phyloP scores from a whole-genome alignment of 306 rosid genomes.

The Corylus americana region DNA sequence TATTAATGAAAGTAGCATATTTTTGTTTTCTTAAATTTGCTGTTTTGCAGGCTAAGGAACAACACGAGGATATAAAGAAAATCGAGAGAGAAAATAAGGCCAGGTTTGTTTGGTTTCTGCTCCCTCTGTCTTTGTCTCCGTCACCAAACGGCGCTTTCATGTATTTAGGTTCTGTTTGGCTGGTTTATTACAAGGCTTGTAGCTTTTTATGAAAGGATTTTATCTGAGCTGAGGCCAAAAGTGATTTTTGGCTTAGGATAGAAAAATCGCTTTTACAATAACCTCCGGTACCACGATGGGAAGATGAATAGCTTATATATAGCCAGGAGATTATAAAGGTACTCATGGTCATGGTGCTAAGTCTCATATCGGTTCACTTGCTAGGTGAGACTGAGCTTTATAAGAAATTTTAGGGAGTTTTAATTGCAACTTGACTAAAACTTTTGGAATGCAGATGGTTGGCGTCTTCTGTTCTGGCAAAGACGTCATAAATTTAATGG shows the following conservation, averaged over 20 bases:
- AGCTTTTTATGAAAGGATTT: neutral
- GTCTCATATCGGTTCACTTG: no score
- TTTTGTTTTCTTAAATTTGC: slow-evolving; percentile 17
- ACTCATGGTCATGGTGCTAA: no score
- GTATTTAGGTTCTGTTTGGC: slow-evolving; percentile 5
- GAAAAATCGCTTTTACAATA: neutral
- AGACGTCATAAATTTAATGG: no score
- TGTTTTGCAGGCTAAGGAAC: slow-evolving; percentile 57
- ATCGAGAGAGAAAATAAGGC: slow-evolving; percentile 63
- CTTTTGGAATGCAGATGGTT: no score
- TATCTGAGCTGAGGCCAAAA: neutral
- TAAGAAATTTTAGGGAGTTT: no score
- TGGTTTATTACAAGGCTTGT: neutral
- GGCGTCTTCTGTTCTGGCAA: no score
- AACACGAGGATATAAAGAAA: slow-evolving; percentile 56
- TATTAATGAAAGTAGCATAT: neutral
- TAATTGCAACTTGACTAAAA: no score
- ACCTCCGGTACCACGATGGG: no score
- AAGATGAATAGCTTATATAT: no score
- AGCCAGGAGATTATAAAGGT: no score
- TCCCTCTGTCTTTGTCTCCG: neutral
- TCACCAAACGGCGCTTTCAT: neutral
- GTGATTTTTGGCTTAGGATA: neutral
- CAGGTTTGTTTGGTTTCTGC: slow-evolving; percentile 44
- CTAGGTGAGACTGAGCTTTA: no score